Conservation (phyloP, 495 filamentous ascomycete species). For the Pseudevernia furfuracea region DNA sequence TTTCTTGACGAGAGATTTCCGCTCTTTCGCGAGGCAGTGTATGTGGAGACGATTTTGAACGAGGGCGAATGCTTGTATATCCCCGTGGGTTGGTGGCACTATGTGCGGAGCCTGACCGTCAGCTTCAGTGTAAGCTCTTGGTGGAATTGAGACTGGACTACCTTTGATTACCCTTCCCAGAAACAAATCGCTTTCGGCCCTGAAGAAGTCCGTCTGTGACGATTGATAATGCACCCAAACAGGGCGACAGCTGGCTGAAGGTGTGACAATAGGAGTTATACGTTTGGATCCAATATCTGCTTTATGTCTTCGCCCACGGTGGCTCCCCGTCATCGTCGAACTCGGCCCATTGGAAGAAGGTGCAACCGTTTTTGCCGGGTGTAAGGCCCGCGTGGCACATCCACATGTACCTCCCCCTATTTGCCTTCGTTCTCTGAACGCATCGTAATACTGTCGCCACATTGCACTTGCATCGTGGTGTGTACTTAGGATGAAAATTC, state of each 20-base stretch:
- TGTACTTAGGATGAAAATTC: conserved; percentile 60
- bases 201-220: background rate
- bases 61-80: conserved; percentile 87
- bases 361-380: conserved; percentile 66
- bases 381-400: conserved; percentile 76
- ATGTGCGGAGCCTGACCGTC: conserved; percentile 74
- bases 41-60: conserved; percentile 69
- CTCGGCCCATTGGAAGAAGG: conserved; percentile 81
- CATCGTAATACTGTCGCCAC: conserved; percentile 68
- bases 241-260: background rate
- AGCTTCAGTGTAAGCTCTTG: conserved; percentile 98
- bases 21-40: conserved; percentile 51
- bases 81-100: conserved; percentile 97
- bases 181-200: background rate
- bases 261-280: background rate
- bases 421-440: conserved; percentile 67
- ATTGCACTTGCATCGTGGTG: conserved; percentile 54
- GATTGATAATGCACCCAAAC: background rate
- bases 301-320: conserved; percentile 43
- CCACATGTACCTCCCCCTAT: conserved; percentile 79
- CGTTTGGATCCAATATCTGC: background rate
- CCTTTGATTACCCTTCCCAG: background rate
- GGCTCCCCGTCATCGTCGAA: conserved; percentile 85
- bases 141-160: conserved; percentile 60
- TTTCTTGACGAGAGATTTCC: conserved; percentile 50